Conservation (phyloP, 257 asterid genomes). For the Solanum tacnaense region DNA sequence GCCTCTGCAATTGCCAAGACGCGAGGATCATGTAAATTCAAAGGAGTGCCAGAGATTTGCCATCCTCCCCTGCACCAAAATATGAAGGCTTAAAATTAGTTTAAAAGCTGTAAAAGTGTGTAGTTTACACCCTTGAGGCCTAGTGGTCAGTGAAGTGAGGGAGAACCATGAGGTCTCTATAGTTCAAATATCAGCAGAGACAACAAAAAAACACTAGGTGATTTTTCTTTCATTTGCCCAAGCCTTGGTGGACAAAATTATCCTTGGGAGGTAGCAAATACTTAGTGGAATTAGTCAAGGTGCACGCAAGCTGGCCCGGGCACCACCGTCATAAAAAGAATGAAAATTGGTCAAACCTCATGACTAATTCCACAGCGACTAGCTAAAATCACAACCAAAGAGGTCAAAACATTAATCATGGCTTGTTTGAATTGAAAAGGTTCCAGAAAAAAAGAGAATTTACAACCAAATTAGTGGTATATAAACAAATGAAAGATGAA, state of each 20-base stretch:
- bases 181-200: neutral
- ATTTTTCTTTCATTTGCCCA: neutral
- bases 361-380: neutral
- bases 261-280: neutral
- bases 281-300: neutral
- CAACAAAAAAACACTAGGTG: neutral
- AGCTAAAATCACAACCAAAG: neutral
- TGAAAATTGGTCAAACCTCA: neutral
- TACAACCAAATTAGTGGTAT: neutral
- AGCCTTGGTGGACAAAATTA: neutral
- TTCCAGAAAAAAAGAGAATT: neutral
- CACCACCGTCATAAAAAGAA: neutral
- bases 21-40: constrained; percentile 89
- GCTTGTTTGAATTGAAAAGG: neutral
- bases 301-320: neutral
- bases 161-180: neutral
- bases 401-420: neutral
- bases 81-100: neutral
- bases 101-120: neutral
- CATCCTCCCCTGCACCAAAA: constrained; percentile 71
- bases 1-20: constrained; percentile 91
- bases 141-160: neutral
- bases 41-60: constrained; percentile 92
- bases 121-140: neutral
- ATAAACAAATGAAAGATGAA: neutral